phyloP scores from a whole-genome alignment of 257 asterid genomes.

The Petunia axillaris region DNA sequence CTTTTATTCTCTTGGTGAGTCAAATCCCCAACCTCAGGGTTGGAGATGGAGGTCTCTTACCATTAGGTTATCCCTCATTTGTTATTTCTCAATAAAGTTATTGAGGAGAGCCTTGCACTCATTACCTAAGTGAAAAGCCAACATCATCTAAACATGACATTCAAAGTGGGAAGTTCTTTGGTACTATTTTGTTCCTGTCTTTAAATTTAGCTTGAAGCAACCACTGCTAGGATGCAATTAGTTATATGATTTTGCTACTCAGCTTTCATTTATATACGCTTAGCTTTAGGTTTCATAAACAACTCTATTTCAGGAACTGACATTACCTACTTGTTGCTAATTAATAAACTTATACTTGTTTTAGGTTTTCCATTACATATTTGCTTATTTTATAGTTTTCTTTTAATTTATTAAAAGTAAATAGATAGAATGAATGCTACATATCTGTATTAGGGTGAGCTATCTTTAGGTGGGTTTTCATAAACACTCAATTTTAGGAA shows the following conservation, averaged over 20 bases:
- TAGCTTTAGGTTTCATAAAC: background rate
- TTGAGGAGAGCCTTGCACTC: background rate
- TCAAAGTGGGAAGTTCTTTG: background rate
- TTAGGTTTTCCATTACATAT: background rate
- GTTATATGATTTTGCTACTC: background rate
- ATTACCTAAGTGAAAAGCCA: background rate
- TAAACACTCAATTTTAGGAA: background rate
- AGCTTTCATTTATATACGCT: background rate
- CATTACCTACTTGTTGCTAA: background rate
- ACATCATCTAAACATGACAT: background rate
- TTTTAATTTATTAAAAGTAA: background rate
- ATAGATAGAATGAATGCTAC: background rate
- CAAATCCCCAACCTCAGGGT: background rate
- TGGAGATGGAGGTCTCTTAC: background rate
- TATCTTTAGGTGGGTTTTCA: background rate
- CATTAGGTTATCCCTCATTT: background rate
- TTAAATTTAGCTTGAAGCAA: background rate
- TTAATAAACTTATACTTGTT: background rate
- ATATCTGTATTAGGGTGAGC: background rate
- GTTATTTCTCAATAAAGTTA: background rate
- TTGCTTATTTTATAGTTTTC: background rate
- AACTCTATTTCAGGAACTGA: background rate
- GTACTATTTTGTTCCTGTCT: background rate
- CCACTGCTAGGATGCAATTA: background rate
- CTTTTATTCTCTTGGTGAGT: background rate